Evolutionary conservation across 1,284 basidiomycete genomes (phyloP).

Genomic region (Cystobasidium slooffiae): DNA sequence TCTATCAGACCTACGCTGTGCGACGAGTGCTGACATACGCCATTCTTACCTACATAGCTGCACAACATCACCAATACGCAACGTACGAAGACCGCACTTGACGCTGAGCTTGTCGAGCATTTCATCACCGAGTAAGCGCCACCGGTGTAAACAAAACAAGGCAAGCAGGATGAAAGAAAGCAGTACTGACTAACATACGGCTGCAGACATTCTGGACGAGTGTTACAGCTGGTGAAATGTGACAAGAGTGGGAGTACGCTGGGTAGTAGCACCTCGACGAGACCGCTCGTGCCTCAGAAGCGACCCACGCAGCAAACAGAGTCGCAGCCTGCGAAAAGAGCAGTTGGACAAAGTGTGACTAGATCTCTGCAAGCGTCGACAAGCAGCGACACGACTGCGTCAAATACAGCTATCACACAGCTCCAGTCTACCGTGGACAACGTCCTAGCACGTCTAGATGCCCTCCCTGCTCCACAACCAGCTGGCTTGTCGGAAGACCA

Average conservation of each 20-base stretch:
- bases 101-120: slow-evolving; percentile 22
- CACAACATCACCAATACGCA: slow-evolving; percentile 24
- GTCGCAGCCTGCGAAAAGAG: not conserved
- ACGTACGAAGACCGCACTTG: slow-evolving; percentile 18
- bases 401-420: not conserved
- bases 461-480: not conserved
- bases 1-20: too few relatives aligned
- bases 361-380: slow-evolving; percentile 4
- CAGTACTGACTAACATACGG: not conserved
- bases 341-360: not conserved
- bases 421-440: not conserved
- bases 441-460: not conserved
- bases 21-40: not conserved
- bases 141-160: slow-evolving; percentile 9
- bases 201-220: slow-evolving; percentile 31
- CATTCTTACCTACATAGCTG: not conserved
- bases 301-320: slow-evolving; percentile 4
- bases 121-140: slow-evolving; percentile 26
- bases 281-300: slow-evolving; percentile 34
- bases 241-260: slow-evolving; percentile 2
- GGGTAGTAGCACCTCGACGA: slow-evolving; percentile 18
- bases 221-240: slow-evolving; percentile 26
- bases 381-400: not conserved
- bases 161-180: not conserved
- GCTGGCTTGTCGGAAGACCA: slow-evolving; percentile 6